Evolutionary conservation across 352 stramenopile genomes (phyloP), one percentile per base, ranked within the genome.

Genomic region (Globisporangium perplexum): DNA sequence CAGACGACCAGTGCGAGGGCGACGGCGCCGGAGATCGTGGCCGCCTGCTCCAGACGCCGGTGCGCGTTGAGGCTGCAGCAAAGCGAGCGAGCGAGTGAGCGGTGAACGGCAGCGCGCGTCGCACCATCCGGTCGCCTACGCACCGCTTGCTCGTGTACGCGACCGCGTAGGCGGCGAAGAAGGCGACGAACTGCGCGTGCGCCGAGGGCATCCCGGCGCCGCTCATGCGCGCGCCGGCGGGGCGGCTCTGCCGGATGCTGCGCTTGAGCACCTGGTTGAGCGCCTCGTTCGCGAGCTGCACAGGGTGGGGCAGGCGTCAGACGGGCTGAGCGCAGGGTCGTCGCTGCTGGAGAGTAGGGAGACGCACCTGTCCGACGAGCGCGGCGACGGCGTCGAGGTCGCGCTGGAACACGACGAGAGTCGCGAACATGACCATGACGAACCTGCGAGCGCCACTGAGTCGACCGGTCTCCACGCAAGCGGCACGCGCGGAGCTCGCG

Each of bases 381-480:
- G 91, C 75, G 17, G 62, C 70, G 31, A 90, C 77, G 45, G 65
- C 81, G 66, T 92, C 74, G 39, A 94, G 57, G 57, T 94, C 84
- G 46, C 84, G 74, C 68, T 92, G 82, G 50, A 86, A 91, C 11
- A 73, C 65, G 23, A 93, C 65, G 36, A 91, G 62, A 52, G 84
- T 93, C 47, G 74, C 57, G 65, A 88, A 89, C 69, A 88, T 88
- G 64, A 94, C 83, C 60, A 88, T 77, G 58, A 94, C 70, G 59
- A 91, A 94, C 47, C 83, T 94, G 64, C 14, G 17, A 7, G 54
- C 10, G 7, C 6, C 15, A 44, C 11, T 52, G 18, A 35, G 11
- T 11, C 12, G 7, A 2, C 20, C 4, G 15, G 11, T 18, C 44
- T 11, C 26, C 22, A 47, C 18, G n/a, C n/a, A 20, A 47, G 43